Base-by-base conservation (phyloP, 495 filamentous ascomycete genomes). In the Penicillium mononematosum region DNA sequence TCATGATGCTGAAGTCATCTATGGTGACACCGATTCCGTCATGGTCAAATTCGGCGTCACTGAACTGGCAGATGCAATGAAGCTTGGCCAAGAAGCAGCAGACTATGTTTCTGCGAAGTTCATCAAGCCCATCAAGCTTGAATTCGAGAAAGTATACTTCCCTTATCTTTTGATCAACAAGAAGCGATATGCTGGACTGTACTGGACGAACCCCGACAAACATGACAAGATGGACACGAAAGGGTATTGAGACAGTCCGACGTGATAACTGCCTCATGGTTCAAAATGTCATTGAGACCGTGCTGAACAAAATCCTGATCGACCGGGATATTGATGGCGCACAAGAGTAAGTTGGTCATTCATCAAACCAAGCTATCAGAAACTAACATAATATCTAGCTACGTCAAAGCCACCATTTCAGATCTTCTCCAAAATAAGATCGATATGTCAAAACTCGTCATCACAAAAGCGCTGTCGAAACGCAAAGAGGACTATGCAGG, bases 151-250 rank as follows among this genome's bases (percentile, higher is more conserved):
- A 73, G 94, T 99, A 2, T 99, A 99, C 72, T 99, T 89, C 68
- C 94, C 94, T 1, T 99, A 99, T 70, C 81, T 99, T 32, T 79
- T 99, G 42, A 99, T 99, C 84, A 99, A 99, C 83, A 99, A 99
- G 76, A 99, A 99, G 81, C 88, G 94, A 53, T 99, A 99, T 62
- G 94, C 94, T 12, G 94, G 94, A 32, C 77, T 99, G 14, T 98
- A 92, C 75, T 99, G 93, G 92, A 98, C 95, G 19, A 91, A 88
- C 45, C 83, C 94, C 0, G 83, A 90, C n/a, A 96, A 95, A 69
- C 92, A 85, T 62, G 94, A 99, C 78, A 99, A 99, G 79, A 98
- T 99, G 95, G 94, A 99, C 68, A 96, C 88, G 62, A 99, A 99
- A 99, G 71, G 94, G 94, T 79, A 97, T 99, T 62, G 94, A 99